Conservation (phyloP, 2,329 filamentous ascomycete species). For the Fusarium sublunatum region DNA sequence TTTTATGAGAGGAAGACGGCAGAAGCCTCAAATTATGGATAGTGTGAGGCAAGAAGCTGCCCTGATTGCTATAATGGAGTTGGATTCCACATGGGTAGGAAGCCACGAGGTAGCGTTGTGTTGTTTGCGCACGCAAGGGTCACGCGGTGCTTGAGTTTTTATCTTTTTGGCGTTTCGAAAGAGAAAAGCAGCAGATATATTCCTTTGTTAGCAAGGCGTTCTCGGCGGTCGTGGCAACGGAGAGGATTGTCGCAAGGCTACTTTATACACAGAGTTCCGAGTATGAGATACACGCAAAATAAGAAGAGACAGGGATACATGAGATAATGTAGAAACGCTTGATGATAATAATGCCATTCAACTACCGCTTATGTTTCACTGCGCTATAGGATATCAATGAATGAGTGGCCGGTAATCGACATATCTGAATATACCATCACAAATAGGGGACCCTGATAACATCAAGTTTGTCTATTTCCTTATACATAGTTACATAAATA, state of each 20-base stretch:
- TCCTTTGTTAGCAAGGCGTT: slow-evolving; percentile 39
- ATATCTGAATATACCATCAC: background rate
- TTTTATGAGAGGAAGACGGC: slow-evolving; percentile 12
- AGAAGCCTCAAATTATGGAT: background rate
- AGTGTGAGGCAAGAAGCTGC: background rate
- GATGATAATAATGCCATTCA: background rate
- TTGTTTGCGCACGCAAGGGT: slow-evolving; percentile 1
- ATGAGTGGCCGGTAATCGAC: background rate
- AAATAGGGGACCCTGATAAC: slow-evolving; percentile 11
- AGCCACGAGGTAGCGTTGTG: background rate
- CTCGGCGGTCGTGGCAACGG: slow-evolving; percentile 26
- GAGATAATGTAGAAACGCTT: background rate
- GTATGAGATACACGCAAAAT: slow-evolving; percentile 15
- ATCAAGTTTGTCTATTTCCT: slow-evolving; percentile 49
- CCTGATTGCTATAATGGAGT: slow-evolving; percentile 14
- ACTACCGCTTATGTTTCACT: background rate
- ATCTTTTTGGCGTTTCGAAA: slow-evolving; percentile 6
- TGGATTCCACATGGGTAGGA: slow-evolving; percentile 5
- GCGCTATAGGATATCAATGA: background rate
- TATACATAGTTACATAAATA: slow-evolving; percentile 49
- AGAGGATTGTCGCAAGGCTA: slow-evolving; percentile 10
- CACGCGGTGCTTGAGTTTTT: background rate
- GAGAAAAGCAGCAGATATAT: slow-evolving; percentile 21
- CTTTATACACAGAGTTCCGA: slow-evolving; percentile 12
- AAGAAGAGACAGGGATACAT: slow-evolving; percentile 1